These are phyloP conservation scores for Solanum dulcamara DNA, from an alignment of 257 asterid genomes.

Conservation along the genomic window DNA sequence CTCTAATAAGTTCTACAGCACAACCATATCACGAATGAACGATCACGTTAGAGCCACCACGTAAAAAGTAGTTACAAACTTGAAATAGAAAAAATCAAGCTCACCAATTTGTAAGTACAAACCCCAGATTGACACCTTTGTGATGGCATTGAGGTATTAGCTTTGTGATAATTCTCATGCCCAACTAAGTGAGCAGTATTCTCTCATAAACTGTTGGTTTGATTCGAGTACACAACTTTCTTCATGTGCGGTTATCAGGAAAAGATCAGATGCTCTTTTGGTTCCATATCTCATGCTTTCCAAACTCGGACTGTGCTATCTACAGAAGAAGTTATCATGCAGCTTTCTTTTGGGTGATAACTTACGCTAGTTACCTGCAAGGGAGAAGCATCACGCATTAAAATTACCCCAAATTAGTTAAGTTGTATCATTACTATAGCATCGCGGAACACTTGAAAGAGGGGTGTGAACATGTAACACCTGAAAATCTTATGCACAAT, in stretches of 20 bases:
- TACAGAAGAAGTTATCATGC: conserved; percentile 85
- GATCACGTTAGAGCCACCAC: neutral
- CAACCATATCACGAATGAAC: neutral
- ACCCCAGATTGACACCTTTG: neutral
- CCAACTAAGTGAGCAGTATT: neutral
- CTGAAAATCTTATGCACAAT: neutral
- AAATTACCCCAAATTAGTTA: neutral
- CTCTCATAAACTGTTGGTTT: neutral
- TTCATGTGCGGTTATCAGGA: neutral
- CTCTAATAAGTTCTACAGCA: neutral
- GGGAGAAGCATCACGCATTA: neutral
- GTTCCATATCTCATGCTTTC: conserved; percentile 41
- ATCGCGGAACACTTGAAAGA: neutral
- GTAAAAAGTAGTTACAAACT: neutral
- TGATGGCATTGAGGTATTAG: neutral
- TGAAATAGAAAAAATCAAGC: neutral
- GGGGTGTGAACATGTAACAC: neutral
- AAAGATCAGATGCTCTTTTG: neutral
- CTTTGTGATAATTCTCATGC: neutral
- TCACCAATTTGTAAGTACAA: neutral
- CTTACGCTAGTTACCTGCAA: conserved; percentile 87
- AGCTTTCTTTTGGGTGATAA: conserved; percentile 81
- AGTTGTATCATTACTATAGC: neutral
- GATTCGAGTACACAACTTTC: neutral
- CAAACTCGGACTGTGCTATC: conserved; percentile 87